Evolutionary conservation across 2,329 filamentous ascomycete genomes (phyloP), one percentile per base, ranked within the genome.

Genomic region (Trichocomaceae sp.): DNA sequence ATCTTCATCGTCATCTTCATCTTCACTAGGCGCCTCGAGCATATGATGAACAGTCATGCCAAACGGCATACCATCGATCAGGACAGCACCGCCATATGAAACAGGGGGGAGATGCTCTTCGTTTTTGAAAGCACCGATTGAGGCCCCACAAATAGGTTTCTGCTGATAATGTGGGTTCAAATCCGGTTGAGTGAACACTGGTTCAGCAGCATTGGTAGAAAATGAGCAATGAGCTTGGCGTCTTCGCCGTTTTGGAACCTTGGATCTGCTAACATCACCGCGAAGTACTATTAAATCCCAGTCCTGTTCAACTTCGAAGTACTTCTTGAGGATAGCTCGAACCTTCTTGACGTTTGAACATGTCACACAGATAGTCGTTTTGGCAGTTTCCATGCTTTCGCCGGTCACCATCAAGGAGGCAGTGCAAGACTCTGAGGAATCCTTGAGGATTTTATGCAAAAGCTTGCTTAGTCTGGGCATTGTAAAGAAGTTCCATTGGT

Each of bases 21-120:
- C 78, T 45, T 80, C 77, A 56, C 79, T 81, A 10, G 81, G 75
- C 12, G 75, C 73, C 63, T 96, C 92, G 2, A 97, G 82, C 84
- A 97, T 92, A 69, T 97, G 92, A 65, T 97, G 92, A 0, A 97
- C 92, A 20, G 90, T 96, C 88, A 97, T 93, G 12, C 92, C 92
- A 64, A 90, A 93, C 0, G 88, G 83, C 68, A 87, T 84, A 54
- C 87, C 84, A 65, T 97, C 90, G 1, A 97, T 83, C 31, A 93
- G 75, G 41, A 97, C 83, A 3, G 96, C 79, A 8, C 92, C 92
- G 12, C 92, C 92, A 61, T 95, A 90, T 31, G 90, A 95, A 2
- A 95, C 92, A 1, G 92, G 90, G 5, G 91, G 90, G 2, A 96
- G 77, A 66, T 96, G 92, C 45, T 88, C 84, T 60, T 90, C 83